These are phyloP conservation scores for Apophysomyces sp. DNA, from an alignment of 371 early-diverging fungal species.

Conservation along the genomic window DNA sequence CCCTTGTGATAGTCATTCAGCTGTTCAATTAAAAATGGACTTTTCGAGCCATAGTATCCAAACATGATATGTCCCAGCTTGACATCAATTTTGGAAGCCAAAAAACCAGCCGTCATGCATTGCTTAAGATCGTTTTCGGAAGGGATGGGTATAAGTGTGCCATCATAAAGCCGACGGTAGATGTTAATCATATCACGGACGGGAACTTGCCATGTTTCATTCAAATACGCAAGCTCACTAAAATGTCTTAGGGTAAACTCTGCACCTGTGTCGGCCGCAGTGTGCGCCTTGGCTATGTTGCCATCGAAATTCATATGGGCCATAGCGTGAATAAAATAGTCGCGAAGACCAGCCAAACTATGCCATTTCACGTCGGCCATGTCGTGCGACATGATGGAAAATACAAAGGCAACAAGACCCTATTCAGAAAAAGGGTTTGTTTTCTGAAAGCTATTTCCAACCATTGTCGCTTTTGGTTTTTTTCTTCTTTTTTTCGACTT, in stretches of 20 bases:
- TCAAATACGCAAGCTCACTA: constrained; percentile 41
- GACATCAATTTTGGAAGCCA: constrained; percentile 64
- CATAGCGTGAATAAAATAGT: constrained; percentile 73
- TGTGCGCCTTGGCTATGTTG: constrained; percentile 62
- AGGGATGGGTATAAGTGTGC: constrained; percentile 12
- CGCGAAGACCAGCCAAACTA: constrained; percentile 61
- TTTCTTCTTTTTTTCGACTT: not conserved
- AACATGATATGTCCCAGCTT: constrained; percentile 45
- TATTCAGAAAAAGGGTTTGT: constrained; percentile 16
- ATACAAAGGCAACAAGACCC: constrained; percentile 74
- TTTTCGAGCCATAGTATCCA: constrained; percentile 44
- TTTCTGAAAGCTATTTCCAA: too few species aligned
- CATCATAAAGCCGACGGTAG: constrained; percentile 47
- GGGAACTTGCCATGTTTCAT: constrained; percentile 73
- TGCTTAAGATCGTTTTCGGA: constrained; percentile 39
- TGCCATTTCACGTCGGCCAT: constrained; percentile 88
- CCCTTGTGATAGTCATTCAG: constrained; percentile 73
- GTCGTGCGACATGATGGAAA: constrained; percentile 82
- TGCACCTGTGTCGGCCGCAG: constrained; percentile 77
- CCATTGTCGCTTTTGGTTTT: too few species aligned
- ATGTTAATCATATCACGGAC: constrained; percentile 72
- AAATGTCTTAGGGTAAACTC: constrained; percentile 72
- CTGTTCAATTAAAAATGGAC: constrained; percentile 75
- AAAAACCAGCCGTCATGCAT: constrained; percentile 66
- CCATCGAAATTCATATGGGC: constrained; percentile 65